Evolutionary conservation across 768 basidiomycete genomes (phyloP).

Genomic region (Russula griseocarnosa): DNA sequence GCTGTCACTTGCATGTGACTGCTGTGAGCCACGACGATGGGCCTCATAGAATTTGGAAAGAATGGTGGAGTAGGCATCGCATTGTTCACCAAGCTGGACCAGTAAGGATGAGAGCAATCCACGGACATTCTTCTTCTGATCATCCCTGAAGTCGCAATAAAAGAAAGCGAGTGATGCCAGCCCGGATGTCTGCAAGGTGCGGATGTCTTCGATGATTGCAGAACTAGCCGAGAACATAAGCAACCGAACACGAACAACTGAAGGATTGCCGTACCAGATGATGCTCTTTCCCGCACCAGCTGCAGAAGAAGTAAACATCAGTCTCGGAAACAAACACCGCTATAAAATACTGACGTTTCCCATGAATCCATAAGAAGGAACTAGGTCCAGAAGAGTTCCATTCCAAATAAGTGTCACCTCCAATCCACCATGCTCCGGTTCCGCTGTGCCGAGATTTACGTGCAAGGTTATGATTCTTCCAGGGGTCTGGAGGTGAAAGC

Average conservation of each 20-base stretch:
- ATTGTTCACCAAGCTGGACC: no score
- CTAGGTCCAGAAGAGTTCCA: background rate
- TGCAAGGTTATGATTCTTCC: background rate
- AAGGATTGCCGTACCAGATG: background rate
- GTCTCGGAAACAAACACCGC: background rate
- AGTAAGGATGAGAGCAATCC: no score
- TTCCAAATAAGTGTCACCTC: background rate
- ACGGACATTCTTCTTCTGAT: no score
- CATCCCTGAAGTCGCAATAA: no score
- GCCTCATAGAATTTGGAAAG: no score
- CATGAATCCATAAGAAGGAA: constrained; percentile 8
- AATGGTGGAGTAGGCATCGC: no score
- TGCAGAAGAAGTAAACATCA: background rate
- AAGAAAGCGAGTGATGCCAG: background rate
- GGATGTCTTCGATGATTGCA: background rate
- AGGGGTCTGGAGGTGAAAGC: constrained; percentile 17
- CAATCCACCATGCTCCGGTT: constrained; percentile 1
- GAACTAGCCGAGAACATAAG: background rate
- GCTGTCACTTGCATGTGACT: background rate
- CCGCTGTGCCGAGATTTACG: background rate
- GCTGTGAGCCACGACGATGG: background rate
- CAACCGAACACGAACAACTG: background rate
- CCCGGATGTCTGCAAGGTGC: background rate
- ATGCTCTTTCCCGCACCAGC: constrained; percentile 12
- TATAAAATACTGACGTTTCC: constrained; percentile 4